Percentiles rank a stretch among this genome's conserved stretches.
phyloP scores from a whole-genome alignment of 2,329 filamentous ascomycete species.

The Fusarium virguliforme region DNA sequence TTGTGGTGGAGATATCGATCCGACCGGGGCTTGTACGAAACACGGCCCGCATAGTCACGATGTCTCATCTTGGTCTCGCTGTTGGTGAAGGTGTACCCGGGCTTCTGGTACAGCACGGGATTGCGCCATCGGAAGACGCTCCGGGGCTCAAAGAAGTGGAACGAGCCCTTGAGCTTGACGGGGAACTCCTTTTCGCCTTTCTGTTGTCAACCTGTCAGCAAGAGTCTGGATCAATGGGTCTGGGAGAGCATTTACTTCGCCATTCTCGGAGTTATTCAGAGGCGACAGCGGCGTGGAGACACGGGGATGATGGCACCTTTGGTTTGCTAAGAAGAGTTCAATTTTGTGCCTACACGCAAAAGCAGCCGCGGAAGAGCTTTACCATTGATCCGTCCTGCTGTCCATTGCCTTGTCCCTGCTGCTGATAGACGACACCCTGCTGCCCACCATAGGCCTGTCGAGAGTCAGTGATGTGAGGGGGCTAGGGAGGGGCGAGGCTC shows the following conservation, averaged over 20 bases:
- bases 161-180: slow-evolving; percentile 45
- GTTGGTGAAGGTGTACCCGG: slow-evolving; percentile 43
- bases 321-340: slow-evolving; percentile 46
- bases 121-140: slow-evolving; percentile 44
- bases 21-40: slow-evolving; percentile 43
- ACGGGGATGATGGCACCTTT: slow-evolving; percentile 39
- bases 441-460: slow-evolving; percentile 39
- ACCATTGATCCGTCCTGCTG: slow-evolving; percentile 50
- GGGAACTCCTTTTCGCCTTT: slow-evolving; percentile 49
- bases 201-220: slow-evolving; percentile 32
- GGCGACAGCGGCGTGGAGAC: slow-evolving; percentile 31
- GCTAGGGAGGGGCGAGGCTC: too few species aligned
- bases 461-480: slow-evolving; percentile 20
- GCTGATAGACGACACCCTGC: slow-evolving; percentile 43
- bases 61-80: slow-evolving; percentile 40
- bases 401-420: slow-evolving; percentile 43
- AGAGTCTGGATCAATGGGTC: neutral
- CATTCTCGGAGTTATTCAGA: slow-evolving; percentile 31
- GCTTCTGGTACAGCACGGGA: slow-evolving; percentile 46
- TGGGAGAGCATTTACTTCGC: slow-evolving; percentile 37
- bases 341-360: slow-evolving; percentile 50
- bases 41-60: slow-evolving; percentile 47
- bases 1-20: slow-evolving; percentile 50
- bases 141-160: slow-evolving; percentile 45
- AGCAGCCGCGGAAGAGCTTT: slow-evolving; percentile 51